Evolutionary conservation across 176 grass and related monocot genomes (phyloP), one percentile per base, ranked within the genome.

Genomic region (Phragmites australis): DNA sequence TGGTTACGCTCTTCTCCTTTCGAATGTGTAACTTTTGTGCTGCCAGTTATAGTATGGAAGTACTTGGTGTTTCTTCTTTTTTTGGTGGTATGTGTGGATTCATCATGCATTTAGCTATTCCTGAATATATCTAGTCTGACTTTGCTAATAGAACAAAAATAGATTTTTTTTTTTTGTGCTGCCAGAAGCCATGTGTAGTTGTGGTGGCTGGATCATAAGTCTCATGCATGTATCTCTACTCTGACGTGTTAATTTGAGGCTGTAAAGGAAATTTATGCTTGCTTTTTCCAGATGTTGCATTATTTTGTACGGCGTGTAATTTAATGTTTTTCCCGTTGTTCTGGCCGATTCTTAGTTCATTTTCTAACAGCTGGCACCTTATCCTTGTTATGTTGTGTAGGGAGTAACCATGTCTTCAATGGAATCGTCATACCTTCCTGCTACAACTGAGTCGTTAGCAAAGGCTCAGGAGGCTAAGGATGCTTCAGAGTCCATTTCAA

Each of bases 391-490:
- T 72, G 6, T 61, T 70, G 42, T 1, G 27, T 59, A 61, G 72
- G 61, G 32, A 68, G 19, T 44, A 32, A 61, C 44, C 6, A 82
- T 82, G 79, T 81, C 79, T 70, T 68, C 72, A 0, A 68, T 82
- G 85, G 53, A 87, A 71, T 45, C 79, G 11, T 65, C 80, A 4
- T 83, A 86, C 56, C 77, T 91, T 17, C 79, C 89, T 51, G 86
- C 90, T 51, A 91, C 94, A 37, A 91, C 91, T 16, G 94, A 91
- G 59, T 89, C 94, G 3, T 70, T 97, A 41, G 74, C 91, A 17
- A 32, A 81, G 32, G 91, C 94, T 64, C 81, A 89, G 74, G 91
- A 97, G 79, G 86, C 88, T 47, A 90, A 81, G 60, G 79, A 90
- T 32, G 86, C 77, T 49, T 78, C 87, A 0, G 87, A 93, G 80